These are phyloP conservation scores for Thalassiosira livingstoniorum DNA, from an alignment of 352 stramenopile genomes.

Conservation along the genomic window DNA sequence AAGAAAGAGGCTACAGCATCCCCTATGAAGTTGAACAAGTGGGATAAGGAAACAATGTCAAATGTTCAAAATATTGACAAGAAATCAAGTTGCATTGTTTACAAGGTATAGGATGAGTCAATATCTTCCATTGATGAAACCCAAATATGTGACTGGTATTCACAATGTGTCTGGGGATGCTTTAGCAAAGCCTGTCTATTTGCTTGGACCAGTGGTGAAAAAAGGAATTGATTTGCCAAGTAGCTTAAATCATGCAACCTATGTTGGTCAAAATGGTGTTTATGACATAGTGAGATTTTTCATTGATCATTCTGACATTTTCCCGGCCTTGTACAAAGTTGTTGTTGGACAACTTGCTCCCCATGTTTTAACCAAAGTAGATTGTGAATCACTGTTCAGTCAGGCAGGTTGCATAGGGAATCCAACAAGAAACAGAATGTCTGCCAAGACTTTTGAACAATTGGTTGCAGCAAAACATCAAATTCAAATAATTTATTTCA, in stretches of 20 bases:
- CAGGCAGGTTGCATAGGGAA: conserved; percentile 1
- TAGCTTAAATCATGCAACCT: conserved; percentile 14
- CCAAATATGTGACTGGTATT: background rate
- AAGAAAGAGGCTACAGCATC: too few relatives aligned
- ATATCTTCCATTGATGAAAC: too few relatives aligned
- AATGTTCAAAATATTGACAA: too few relatives aligned
- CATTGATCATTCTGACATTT: conserved; percentile 4
- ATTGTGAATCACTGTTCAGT: conserved; percentile 43
- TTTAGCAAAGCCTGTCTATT: background rate
- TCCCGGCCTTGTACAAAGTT: conserved; percentile 5
- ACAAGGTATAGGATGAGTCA: too few relatives aligned
- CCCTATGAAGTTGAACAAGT: background rate
- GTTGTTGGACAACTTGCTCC: conserved; percentile 15
- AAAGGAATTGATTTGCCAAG: background rate
- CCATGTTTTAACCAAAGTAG: conserved; percentile 27
- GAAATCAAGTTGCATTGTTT: too few relatives aligned
- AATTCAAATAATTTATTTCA: background rate
- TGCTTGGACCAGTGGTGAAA: background rate
- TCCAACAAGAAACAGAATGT: background rate
- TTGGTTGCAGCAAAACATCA: background rate
- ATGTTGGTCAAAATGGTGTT: conserved; percentile 20
- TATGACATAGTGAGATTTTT: conserved; percentile 33
- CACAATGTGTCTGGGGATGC: background rate
- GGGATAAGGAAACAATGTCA: background rate
- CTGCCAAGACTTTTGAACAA: background rate